Base-by-base conservation (phyloP, 441 rosid genomes). In the Adansonia grandidieri region DNA sequence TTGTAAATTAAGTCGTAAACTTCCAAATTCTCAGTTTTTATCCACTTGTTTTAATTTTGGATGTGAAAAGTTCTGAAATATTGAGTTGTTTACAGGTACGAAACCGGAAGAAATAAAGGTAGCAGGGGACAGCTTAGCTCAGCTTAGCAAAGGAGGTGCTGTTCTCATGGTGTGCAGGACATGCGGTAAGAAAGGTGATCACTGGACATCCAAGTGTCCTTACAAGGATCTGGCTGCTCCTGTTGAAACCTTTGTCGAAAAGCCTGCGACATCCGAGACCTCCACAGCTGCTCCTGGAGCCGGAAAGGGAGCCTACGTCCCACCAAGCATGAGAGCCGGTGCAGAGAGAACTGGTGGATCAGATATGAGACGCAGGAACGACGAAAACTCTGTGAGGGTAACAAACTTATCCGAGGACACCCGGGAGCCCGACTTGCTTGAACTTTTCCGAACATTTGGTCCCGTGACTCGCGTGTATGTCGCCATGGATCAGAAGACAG, bases 91-190 rank as follows among this genome's bases (percentile, higher is more conserved):
- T 22, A 61, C 85, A 87, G 94, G 91, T 67, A 60, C 77, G 37
- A 87, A 84, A 73, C 75, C 32, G 2, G 97, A 88, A 61, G 91
- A 88, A 80, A 13, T 79, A 24, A 87, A 86, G 73, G 60, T 57
- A 6, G 80, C 80, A 10, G 92, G 90, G 15, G 89, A 90, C 77
- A 65, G 22, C 73, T 85, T 88, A 86, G 82, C 88, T 47, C 88
- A 82, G 77, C 81, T 86, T 22, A 83, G 83, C 44, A 85, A 86
- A 77, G 84, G 79, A 22, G 95, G 90, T 71, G 90, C 86, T n/a
- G 90, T 87, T 44, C 91, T 92, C 68, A 90, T 88, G 96, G 86
- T 89, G 19, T 89, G 92, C 79, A 84, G 90, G 79, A 84, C 86
- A 65, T 88, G 90, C 54, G 91, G 89, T 47, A 85, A 85, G 84